Evolutionary conservation across 805 yeast species (phyloP), one percentile per base, ranked within the genome.

Genomic region (Danielozyma ontarioensis): DNA sequence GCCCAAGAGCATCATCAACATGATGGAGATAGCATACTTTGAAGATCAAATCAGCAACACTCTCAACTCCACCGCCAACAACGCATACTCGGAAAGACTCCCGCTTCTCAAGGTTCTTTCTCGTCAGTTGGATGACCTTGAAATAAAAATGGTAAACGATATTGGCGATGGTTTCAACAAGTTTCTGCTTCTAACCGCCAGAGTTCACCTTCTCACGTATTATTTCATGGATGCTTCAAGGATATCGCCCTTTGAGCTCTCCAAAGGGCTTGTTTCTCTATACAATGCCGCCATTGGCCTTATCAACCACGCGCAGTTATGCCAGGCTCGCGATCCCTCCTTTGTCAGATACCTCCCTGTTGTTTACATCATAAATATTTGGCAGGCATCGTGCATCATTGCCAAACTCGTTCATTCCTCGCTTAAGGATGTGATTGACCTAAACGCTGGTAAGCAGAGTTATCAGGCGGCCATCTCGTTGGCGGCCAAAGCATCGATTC

Each of bases 331-430:
- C 18, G 78, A 82, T 48, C 71, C 73, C 28, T 67, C 65, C 22
- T 82, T 86, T 48, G 74, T 89, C 50, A 76, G 72, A 46, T 86
- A 83, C 49, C 68, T 90, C 29, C 97, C 98, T 0, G 83, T 83
- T 32, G 87, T 85, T 2, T 81, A 84, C 51, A 76, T 88, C 2
- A 66, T 87, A 40, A 78, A 82, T 30, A 74, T 89, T 18, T 88
- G 97, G 96, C 97, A 93, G 57, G 83, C 96, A 1, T 78, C 95
- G 2, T 83, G 88, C 46, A 78, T 90, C 25, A 77, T 93, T 21
- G 84, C 83, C 33, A 80, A 85, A 48, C 64, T 90, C 30, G 72
- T 77, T 6, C 89, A 88, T 51, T 86, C 96, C 1, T 74, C 86
- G 1, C 63, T 86, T 48, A 71, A 79, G 17, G 64, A 72, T 17